Percentiles rank a stretch among this genome's conserved stretches.
Evolutionary conservation across 345 rosid genomes (phyloP).

Genomic region (Eucalyptus curtisii): DNA sequence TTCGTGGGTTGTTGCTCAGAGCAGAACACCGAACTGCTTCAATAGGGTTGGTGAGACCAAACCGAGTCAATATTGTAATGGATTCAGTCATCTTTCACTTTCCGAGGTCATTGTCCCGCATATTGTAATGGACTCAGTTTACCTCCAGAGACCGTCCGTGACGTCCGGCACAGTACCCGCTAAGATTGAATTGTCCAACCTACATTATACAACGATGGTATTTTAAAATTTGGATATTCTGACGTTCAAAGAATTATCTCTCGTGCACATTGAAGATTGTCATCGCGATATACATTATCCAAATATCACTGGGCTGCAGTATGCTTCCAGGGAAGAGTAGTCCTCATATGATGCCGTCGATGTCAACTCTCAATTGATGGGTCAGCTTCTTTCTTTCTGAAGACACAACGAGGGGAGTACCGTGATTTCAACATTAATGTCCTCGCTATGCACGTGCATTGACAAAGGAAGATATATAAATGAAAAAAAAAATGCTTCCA

Average conservation of each 20-base stretch:
- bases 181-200: background rate
- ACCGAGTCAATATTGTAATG: background rate
- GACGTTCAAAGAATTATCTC: background rate
- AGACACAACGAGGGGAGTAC: background rate
- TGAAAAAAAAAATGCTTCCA: background rate
- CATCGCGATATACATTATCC: background rate
- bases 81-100: background rate
- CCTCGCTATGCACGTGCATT: background rate
- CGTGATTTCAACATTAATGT: background rate
- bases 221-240: background rate
- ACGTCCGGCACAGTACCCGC: background rate
- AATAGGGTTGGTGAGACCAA: background rate
- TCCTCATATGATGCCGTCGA: background rate
- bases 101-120: background rate
- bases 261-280: background rate
- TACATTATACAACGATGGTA: background rate
- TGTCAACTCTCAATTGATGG: background rate
- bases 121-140: background rate
- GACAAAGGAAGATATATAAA: background rate
- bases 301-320: background rate
- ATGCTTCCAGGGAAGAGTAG: background rate
- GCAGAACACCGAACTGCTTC: background rate
- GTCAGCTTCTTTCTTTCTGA: background rate
- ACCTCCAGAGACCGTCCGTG: background rate
- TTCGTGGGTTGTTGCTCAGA: background rate